Evolutionary conservation across 352 stramenopile species (phyloP), one percentile per base, ranked within the genome.

Genomic region (Pythium graminicola): DNA sequence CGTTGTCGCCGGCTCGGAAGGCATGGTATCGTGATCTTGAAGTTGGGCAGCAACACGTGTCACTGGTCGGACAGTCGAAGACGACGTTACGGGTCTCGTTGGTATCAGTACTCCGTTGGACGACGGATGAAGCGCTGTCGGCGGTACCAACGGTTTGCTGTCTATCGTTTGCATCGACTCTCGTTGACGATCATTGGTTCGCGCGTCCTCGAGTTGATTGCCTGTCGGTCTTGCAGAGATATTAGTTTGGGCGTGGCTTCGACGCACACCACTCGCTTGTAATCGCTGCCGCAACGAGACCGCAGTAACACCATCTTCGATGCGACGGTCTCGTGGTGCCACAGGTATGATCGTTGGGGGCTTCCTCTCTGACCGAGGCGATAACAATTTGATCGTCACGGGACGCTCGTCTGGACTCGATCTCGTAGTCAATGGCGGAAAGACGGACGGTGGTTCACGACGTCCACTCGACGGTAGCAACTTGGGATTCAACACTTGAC

Each of bases 261-360:
- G 67, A 44, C 83, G 78, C 20, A 87, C 28, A 0, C 80, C 80
- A 5, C 66, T 72, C n/a, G 73, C 70, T 19, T 85, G 77, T 6
- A 91, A 59, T 7, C 80, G 68, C 14, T 76, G 61, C 0, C 63
- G 48, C 16, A 89, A 28, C 11, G 40, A 57, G 3, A 13, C 20
- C 3, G 39, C 11, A 6, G 27, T 24, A 16, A 26, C 41, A 4
- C 4, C 29, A 11, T 64, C 42, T 28, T 64, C 42, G 14, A 50
- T 22, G 14, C 42, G 28, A 14, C 29, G 5, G 19, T 55, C 32
- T 20, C 14, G 16, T 10, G 32, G 3, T 1, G 11, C 28, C 9
- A n/a, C 20, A 17, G 20, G 4, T 8, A 11, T 4, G 13, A 16
- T 42, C 14, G 6, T 13, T 17, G 14, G 5, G 24, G 16, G 33